phyloP scores from a whole-genome alignment of 139 green algal genomes.

The Dunaliella primolecta region DNA sequence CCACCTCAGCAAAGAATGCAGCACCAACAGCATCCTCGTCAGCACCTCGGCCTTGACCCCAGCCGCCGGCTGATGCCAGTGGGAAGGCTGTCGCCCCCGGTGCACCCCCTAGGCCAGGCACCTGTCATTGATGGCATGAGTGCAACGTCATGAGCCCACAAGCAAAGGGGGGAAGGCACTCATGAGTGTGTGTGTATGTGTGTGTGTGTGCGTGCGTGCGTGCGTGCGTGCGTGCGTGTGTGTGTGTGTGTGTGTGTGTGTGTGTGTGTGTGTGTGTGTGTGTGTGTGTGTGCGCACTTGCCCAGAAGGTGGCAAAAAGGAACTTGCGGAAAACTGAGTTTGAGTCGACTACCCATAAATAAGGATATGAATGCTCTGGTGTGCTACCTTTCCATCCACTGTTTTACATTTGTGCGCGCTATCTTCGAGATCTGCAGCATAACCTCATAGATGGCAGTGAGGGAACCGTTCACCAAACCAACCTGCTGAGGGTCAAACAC shows the following conservation, averaged over 20 bases:
- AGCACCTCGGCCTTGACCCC: not conserved
- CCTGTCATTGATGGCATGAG: too few species aligned
- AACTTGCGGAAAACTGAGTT: too few species aligned
- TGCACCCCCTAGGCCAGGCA: not conserved
- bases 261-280: not conserved
- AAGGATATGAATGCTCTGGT: too few species aligned
- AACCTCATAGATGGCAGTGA: too few species aligned
- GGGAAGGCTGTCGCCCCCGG: not conserved
- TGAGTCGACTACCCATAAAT: too few species aligned
- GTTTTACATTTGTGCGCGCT: too few species aligned
- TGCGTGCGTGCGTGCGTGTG: not conserved
- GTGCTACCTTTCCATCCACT: too few species aligned
- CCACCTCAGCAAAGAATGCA: not conserved
- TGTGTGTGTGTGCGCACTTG: not conserved
- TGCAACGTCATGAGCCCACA: too few species aligned
- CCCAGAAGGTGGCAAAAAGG: too few species aligned
- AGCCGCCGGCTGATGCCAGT: not conserved
- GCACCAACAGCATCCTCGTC: not conserved
- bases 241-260: not conserved
- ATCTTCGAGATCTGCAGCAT: too few species aligned
- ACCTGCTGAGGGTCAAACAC: not conserved
- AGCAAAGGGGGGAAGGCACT: conserved; percentile 17
- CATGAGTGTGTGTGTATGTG: not conserved
- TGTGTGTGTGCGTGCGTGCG: not conserved
- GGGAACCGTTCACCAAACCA: too few species aligned